Percentiles rank a stretch among this genome's conserved stretches.
Conservation (phyloP, 495 filamentous ascomycete genomes). For the Oidiodendron maius region DNA sequence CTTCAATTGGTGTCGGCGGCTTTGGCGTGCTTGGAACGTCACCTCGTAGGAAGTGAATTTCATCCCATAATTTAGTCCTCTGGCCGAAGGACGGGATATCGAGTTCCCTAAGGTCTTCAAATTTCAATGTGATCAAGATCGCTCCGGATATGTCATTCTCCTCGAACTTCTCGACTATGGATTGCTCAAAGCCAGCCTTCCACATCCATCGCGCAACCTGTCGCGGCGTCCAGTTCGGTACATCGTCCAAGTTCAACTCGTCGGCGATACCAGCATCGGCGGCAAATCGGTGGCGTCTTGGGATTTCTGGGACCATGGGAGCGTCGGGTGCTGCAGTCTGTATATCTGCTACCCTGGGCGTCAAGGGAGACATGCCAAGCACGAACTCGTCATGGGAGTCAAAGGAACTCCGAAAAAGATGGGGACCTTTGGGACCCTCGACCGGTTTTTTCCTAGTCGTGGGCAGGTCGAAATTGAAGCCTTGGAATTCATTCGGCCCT, state of each 20-base stretch:
- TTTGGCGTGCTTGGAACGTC: slow-evolving; percentile 50
- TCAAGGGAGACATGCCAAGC: slow-evolving; percentile 60
- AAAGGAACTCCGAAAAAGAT: slow-evolving; percentile 71
- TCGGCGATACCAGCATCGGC: slow-evolving; percentile 35
- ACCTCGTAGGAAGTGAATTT: slow-evolving; percentile 66
- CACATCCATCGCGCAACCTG: slow-evolving; percentile 82
- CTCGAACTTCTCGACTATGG: slow-evolving; percentile 75
- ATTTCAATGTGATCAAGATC: slow-evolving; percentile 77
- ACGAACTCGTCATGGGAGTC: slow-evolving; percentile 51
- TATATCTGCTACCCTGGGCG: slow-evolving; percentile 28
- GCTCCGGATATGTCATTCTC: slow-evolving; percentile 85
- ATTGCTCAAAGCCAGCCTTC: slow-evolving; percentile 60
- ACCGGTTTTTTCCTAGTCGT: slow-evolving; percentile 51
- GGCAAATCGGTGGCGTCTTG: slow-evolving; percentile 26
- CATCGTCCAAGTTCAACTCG: slow-evolving; percentile 49
- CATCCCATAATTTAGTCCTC: slow-evolving; percentile 77
- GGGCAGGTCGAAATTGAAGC: slow-evolving; percentile 41
- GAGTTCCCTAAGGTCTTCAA: slow-evolving; percentile 90
- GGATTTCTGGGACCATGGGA: slow-evolving; percentile 18
- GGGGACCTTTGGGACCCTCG: slow-evolving; percentile 77
- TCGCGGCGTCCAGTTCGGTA: slow-evolving; percentile 60
- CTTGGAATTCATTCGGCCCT: slow-evolving; percentile 34
- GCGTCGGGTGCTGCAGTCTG: slow-evolving; percentile 20
- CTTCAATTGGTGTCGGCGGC: slow-evolving; percentile 50
- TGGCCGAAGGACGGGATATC: slow-evolving; percentile 91